Evolutionary conservation across 345 rosid species (phyloP).

Genomic region (Nephelium lappaceum): DNA sequence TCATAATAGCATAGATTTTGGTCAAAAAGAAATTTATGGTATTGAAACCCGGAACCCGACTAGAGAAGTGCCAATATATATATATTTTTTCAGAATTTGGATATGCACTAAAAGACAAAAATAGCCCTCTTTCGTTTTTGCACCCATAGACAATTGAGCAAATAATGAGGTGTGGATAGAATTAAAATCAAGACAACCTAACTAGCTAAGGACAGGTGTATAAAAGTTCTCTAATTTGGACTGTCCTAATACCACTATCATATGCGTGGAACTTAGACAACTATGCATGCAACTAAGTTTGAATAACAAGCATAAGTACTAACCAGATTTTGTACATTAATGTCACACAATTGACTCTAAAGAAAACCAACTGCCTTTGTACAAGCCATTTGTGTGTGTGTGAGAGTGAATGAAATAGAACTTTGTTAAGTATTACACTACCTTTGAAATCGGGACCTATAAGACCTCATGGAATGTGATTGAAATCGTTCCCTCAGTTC

Average conservation of each 20-base stretch:
- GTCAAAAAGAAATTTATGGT: neutral
- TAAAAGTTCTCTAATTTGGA: neutral
- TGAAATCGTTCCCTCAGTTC: constrained; percentile 91
- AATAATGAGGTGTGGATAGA: neutral
- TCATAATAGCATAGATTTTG: neutral
- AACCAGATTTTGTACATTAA: neutral
- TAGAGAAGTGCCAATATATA: too few species aligned
- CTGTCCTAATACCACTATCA: neutral
- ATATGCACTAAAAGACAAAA: too few species aligned
- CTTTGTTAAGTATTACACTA: constrained; percentile 23
- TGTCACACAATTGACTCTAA: too few species aligned
- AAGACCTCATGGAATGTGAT: constrained; percentile 96
- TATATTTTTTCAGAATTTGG: too few species aligned
- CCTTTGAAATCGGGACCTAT: constrained; percentile 96
- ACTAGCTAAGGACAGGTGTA: neutral
- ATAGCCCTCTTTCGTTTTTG: too few species aligned
- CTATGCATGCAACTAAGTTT: neutral
- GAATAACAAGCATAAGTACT: neutral
- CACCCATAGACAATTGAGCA: neutral
- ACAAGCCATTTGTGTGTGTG: neutral
- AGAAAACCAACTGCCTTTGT: neutral
- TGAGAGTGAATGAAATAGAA: neutral
- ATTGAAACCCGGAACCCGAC: neutral
- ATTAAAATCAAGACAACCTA: neutral
- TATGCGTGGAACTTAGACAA: neutral